These are phyloP conservation scores for Nymphaea colorata DNA, from an alignment of 164 flowering plant species.

Conservation along the genomic window DNA sequence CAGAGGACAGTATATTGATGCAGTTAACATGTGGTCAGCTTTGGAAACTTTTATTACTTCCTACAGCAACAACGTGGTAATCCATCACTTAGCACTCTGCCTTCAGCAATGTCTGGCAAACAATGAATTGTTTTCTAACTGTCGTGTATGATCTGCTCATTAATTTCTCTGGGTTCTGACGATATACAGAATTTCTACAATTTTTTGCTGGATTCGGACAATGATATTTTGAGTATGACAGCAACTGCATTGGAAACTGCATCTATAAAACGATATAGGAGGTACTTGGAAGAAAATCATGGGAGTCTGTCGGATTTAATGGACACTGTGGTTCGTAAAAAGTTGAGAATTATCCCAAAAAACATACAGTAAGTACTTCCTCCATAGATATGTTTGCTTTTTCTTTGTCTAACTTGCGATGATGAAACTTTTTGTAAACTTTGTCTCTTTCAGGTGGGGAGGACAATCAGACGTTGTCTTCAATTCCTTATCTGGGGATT, in stretches of 20 bases:
- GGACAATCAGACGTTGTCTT: slow-evolving; percentile 57
- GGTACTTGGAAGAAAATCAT: slow-evolving; percentile 30
- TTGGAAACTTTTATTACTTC: slow-evolving; percentile 37
- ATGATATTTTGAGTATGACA: slow-evolving; percentile 28
- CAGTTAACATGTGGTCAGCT: slow-evolving; percentile 45
- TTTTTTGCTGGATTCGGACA: slow-evolving; percentile 46
- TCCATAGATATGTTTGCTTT: background rate
- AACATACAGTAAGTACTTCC: slow-evolving; percentile 44
- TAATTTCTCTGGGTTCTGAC: background rate
- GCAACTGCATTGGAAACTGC: slow-evolving; percentile 11
- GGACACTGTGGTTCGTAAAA: slow-evolving; percentile 53
- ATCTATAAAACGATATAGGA: slow-evolving; percentile 11
- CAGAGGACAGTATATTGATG: slow-evolving; percentile 33
- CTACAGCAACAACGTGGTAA: slow-evolving; percentile 58
- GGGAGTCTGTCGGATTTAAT: slow-evolving; percentile 22
- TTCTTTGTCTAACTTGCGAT: background rate
- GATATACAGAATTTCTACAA: slow-evolving; percentile 75
- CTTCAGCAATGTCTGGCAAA: background rate
- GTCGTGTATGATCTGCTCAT: background rate
- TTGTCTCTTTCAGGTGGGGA: slow-evolving; percentile 49
- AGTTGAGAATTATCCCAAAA: slow-evolving; percentile 61
- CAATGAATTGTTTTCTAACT: background rate
- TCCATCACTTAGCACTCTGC: background rate
- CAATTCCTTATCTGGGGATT: slow-evolving; percentile 36
- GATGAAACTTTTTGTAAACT: background rate